Evolutionary conservation across 352 stramenopile genomes (phyloP).

Genomic region (Thalassiosira ordinaria): DNA sequence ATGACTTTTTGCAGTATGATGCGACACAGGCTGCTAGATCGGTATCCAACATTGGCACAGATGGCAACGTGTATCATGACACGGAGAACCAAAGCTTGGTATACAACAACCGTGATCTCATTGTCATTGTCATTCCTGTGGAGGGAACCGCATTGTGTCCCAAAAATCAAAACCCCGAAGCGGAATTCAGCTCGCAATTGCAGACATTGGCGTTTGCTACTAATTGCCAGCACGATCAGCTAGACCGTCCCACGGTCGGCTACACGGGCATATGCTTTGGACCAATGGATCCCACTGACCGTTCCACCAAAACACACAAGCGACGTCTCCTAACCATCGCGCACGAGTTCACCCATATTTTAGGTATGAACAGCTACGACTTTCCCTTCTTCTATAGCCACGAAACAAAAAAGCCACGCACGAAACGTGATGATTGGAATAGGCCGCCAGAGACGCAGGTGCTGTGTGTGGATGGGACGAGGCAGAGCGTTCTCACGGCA

Average conservation of each 20-base stretch:
- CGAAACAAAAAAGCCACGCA: conserved; percentile 37
- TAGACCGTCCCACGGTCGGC: conserved; percentile 56
- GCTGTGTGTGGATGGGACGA: conserved; percentile 44
- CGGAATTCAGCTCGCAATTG: conserved; percentile 9
- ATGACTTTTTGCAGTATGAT: conserved; percentile 31
- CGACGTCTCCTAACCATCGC: conserved; percentile 22
- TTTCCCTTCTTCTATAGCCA: conserved; percentile 53
- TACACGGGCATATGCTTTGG: conserved; percentile 58
- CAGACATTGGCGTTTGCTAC: conserved; percentile 54
- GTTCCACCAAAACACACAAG: conserved; percentile 37
- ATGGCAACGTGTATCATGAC: conserved; percentile 27
- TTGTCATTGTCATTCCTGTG: conserved; percentile 43
- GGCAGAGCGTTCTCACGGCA: conserved; percentile 11
- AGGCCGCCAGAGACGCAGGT: conserved; percentile 21
- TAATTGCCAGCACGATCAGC: conserved; percentile 58
- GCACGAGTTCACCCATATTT: conserved; percentile 55
- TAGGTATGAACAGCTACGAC: conserved; percentile 49
- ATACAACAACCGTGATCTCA: conserved; percentile 39
- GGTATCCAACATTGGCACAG: conserved; percentile 29
- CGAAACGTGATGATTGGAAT: conserved; percentile 38
- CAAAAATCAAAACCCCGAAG: background rate
- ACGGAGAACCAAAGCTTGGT: conserved; percentile 12
- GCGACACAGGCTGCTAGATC: conserved; percentile 5
- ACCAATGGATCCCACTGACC: conserved; percentile 34
- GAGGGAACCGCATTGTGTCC: conserved; percentile 31